These are phyloP conservation scores for Medakamo hakoo DNA, from an alignment of 139 green algal species.

Conservation along the genomic window DNA sequence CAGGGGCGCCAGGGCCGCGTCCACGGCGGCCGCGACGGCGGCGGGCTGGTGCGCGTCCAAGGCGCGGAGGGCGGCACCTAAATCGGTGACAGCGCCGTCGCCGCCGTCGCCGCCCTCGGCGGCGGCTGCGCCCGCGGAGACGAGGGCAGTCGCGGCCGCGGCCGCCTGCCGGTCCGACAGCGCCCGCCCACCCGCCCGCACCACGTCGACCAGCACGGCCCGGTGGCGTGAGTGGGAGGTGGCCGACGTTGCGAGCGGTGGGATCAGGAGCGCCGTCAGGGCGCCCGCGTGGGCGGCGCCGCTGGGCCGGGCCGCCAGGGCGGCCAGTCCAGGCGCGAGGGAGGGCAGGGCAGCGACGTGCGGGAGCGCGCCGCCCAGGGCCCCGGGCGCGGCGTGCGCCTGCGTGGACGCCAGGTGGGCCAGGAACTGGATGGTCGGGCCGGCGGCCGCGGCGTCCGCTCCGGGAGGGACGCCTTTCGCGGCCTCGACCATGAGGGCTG, in stretches of 20 bases:
- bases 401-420: conserved; percentile 41
- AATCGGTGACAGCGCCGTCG: no score
- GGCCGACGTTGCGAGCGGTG: not conserved
- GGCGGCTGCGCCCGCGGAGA: not conserved
- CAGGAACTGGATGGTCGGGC: conserved; percentile 33
- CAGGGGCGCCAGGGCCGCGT: conserved; percentile 6
- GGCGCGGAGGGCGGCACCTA: conserved; percentile 8
- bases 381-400: conserved; percentile 20
- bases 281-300: conserved; percentile 13
- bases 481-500: conserved; percentile 28
- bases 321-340: conserved; percentile 17
- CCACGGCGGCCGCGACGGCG: conserved; percentile 18
- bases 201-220: conserved; percentile 17
- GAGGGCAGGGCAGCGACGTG: conserved; percentile 11
- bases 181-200: conserved; percentile 8
- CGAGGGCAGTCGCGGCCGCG: conserved; percentile 1
- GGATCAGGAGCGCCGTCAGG: conserved; percentile 17
- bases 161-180: conserved; percentile 10
- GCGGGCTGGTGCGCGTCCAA: conserved; percentile 33
- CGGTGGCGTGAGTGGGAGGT: conserved; percentile 2
- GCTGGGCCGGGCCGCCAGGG: conserved; percentile 13
- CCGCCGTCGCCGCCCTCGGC: not conserved
- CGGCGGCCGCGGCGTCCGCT: no score
- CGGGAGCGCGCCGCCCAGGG: conserved; percentile 31
- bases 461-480: not conserved